A percentile compares a stretch with the other conserved stretches of the same genome.
phyloP scores from a whole-genome alignment of 352 stramenopile genomes.

The Phytophthora citricola region DNA sequence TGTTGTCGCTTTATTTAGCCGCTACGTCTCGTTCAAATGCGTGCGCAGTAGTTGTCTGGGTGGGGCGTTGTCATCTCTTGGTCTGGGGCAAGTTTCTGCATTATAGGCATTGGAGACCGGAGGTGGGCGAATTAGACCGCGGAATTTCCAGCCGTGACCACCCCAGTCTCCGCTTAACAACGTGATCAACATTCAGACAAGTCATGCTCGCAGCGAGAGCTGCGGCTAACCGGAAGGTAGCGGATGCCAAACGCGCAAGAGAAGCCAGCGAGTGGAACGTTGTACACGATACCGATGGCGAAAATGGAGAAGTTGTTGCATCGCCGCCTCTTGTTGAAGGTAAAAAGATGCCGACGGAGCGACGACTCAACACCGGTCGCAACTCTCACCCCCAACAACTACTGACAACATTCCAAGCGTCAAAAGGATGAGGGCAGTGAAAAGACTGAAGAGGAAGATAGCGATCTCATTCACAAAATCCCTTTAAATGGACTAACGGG shows the following conservation, averaged over 20 bases:
- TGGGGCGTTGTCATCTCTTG: conserved; percentile 21
- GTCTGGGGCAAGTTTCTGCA: conserved; percentile 16
- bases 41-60: conserved; percentile 15
- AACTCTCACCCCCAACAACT: conserved; percentile 1
- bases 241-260: conserved; percentile 23
- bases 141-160: not conserved
- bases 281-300: conserved; percentile 22
- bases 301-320: not conserved
- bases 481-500: conserved; percentile 47
- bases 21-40: conserved; percentile 4
- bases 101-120: conserved; percentile 18
- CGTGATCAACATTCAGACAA: not conserved
- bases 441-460: conserved; percentile 29
- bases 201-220: conserved; percentile 37
- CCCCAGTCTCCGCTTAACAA: too few relatives aligned
- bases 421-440: conserved; percentile 3
- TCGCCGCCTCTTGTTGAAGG: conserved; percentile 8
- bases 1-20: conserved; percentile 33
- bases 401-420: not conserved
- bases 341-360: not conserved
- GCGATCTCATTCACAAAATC: conserved; percentile 37
- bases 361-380: conserved; percentile 2
- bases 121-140: conserved; percentile 11
- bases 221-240: conserved; percentile 33
- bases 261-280: conserved; percentile 35